These are phyloP conservation scores for Apophysomyces elegans DNA, from an alignment of 371 early-diverging fungal genomes.

Conservation along the genomic window DNA sequence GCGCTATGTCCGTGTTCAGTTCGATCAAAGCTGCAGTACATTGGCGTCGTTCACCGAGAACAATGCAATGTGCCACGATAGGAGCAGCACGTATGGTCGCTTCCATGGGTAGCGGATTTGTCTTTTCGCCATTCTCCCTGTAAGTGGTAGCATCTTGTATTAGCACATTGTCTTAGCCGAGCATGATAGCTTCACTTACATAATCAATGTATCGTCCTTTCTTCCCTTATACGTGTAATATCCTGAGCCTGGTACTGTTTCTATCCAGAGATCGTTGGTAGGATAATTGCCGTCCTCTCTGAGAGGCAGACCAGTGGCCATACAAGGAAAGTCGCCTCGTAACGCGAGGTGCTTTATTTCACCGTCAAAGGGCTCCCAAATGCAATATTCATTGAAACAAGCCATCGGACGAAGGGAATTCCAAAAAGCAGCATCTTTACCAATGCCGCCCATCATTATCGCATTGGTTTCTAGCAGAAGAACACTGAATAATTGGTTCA, in stretches of 20 bases:
- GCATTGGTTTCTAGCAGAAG: constrained; percentile 6
- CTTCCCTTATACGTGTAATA: constrained; percentile 32
- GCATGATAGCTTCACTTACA: constrained; percentile 18
- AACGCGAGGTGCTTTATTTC: constrained; percentile 21
- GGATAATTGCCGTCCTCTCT: constrained; percentile 36
- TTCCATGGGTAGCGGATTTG: constrained; percentile 47
- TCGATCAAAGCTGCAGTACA: constrained; percentile 36
- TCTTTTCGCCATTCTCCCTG: constrained; percentile 50
- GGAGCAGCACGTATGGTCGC: constrained; percentile 20
- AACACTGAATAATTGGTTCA: background rate
- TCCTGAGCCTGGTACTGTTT: constrained; percentile 15
- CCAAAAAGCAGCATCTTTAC: constrained; percentile 4
- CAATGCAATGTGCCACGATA: constrained; percentile 27
- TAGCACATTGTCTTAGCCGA: background rate
- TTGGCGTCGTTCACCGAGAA: constrained; percentile 33
- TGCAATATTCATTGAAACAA: background rate
- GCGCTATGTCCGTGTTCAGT: constrained; percentile 23
- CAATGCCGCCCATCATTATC: background rate
- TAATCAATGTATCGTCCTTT: constrained; percentile 38
- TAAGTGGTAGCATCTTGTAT: background rate
- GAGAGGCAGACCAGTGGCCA: constrained; percentile 24
- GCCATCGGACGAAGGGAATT: background rate
- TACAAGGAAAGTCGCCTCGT: constrained; percentile 15
- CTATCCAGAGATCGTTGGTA: constrained; percentile 36
- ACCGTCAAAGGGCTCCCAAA: constrained; percentile 14